These are phyloP conservation scores for Plantago elongata DNA, from an alignment of 257 asterid species.

Conservation along the genomic window DNA sequence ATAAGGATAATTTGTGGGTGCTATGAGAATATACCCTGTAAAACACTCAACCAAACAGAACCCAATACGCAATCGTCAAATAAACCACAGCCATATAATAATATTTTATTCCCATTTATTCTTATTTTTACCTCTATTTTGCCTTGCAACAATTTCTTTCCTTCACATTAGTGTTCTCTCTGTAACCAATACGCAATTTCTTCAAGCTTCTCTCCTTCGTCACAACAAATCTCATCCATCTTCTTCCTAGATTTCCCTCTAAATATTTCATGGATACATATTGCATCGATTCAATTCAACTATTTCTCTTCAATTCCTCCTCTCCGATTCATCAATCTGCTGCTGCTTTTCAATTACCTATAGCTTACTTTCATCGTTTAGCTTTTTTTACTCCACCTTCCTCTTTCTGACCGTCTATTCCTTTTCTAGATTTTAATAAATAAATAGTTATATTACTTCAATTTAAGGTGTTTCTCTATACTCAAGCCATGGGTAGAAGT, in stretches of 20 bases:
- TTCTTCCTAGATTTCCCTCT: neutral
- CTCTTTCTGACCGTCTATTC: slow-evolving; percentile 30
- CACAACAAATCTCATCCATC: neutral
- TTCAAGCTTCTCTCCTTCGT: neutral
- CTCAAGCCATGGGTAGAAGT: slow-evolving; percentile 78
- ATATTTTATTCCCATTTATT: no score
- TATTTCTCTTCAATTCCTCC: slow-evolving; percentile 16
- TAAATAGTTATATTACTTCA: neutral
- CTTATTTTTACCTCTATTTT: no score
- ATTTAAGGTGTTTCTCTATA: slow-evolving; percentile 3
- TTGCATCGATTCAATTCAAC: slow-evolving; percentile 27
- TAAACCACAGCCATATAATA: no score
- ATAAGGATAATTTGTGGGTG: no score
- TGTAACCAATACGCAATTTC: no score
- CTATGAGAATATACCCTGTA: no score
- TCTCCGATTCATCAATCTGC: slow-evolving; percentile 24
- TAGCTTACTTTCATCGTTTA: slow-evolving; percentile 40
- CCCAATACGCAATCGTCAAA: no score
- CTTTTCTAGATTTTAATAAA: neutral
- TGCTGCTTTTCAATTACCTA: slow-evolving; percentile 13
- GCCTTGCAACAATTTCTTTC: no score
- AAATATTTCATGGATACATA: slow-evolving; percentile 35
- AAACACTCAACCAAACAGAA: no score
- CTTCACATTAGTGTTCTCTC: neutral
- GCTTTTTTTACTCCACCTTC: slow-evolving; percentile 28